Percentiles rank a stretch among this genome's conserved stretches.
Evolutionary conservation across 805 yeast genomes (phyloP).

Genomic region (Yamadazyma olivae): DNA sequence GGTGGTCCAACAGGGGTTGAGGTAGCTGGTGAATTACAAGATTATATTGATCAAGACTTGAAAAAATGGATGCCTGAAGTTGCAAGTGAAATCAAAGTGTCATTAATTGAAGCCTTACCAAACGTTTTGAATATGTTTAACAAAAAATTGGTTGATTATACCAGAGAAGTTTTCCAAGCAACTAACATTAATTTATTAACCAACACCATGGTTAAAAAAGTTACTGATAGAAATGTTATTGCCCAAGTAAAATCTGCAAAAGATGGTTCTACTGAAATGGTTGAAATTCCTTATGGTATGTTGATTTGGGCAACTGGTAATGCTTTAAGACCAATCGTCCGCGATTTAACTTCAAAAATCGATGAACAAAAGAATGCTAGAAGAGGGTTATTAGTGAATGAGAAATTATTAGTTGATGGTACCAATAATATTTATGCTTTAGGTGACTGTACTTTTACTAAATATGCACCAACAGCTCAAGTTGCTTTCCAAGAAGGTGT

Average conservation of each 20-base stretch:
- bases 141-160: slow-evolving; percentile 67
- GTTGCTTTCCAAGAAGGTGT: slow-evolving; percentile 94
- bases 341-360: slow-evolving; percentile 62
- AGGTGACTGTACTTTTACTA: slow-evolving; percentile 93
- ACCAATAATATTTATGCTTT: slow-evolving; percentile 79
- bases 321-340: slow-evolving; percentile 76
- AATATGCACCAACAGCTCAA: slow-evolving; percentile 94
- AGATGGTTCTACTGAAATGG: slow-evolving; percentile 60
- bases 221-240: slow-evolving; percentile 64
- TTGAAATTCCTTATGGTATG: slow-evolving; percentile 82
- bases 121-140: slow-evolving; percentile 78
- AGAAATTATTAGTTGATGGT: slow-evolving; percentile 79
- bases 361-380: slow-evolving; percentile 80
- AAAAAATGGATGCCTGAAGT: slow-evolving; percentile 85
- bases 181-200: slow-evolving; percentile 72
- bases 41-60: slow-evolving; percentile 89
- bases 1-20: slow-evolving; percentile 99
- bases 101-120: slow-evolving; percentile 88
- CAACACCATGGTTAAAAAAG: slow-evolving; percentile 86
- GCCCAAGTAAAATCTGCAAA: slow-evolving; percentile 62
- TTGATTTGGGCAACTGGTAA: slow-evolving; percentile 98
- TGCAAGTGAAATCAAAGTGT: slow-evolving; percentile 75
- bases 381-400: slow-evolving; percentile 87
- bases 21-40: slow-evolving; percentile 94
- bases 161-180: slow-evolving; percentile 68